These are phyloP conservation scores for Podila clonocystis DNA, from an alignment of 192 early-diverging fungal species.

Conservation along the genomic window DNA sequence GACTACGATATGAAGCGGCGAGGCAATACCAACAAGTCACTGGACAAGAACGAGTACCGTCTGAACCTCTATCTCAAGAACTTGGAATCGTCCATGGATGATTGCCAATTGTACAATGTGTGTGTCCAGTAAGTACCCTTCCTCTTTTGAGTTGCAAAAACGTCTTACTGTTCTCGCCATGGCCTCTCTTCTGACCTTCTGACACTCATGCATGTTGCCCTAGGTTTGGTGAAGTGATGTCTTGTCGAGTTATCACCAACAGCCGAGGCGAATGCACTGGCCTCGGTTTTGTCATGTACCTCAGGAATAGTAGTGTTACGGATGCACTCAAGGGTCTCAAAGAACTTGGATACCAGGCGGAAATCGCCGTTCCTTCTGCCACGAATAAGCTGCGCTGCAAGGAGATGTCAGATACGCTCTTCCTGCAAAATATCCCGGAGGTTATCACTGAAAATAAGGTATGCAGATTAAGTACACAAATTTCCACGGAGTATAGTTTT, in stretches of 20 bases:
- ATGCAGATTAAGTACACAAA: neutral
- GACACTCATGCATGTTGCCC: neutral
- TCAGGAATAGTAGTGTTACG: slow-evolving; percentile 26
- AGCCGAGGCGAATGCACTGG: slow-evolving; percentile 35
- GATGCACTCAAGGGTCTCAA: slow-evolving; percentile 25
- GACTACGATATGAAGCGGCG: slow-evolving; percentile 31
- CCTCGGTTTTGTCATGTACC: slow-evolving; percentile 47
- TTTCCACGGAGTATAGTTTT: neutral
- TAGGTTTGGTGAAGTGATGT: slow-evolving; percentile 49
- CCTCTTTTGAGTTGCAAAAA: neutral
- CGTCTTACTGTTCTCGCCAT: neutral
- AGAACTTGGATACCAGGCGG: slow-evolving; percentile 39
- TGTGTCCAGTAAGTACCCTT: slow-evolving; percentile 32
- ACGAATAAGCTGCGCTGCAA: slow-evolving; percentile 49
- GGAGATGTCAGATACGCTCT: slow-evolving; percentile 31
- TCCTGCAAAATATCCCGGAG: slow-evolving; percentile 43
- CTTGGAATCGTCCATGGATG: slow-evolving; percentile 43
- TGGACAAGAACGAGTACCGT: slow-evolving; percentile 41
- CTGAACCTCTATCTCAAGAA: slow-evolving; percentile 43
- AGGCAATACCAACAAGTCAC: slow-evolving; percentile 38
- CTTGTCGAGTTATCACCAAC: slow-evolving; percentile 41
- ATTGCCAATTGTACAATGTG: slow-evolving; percentile 36
- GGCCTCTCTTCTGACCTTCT: neutral
- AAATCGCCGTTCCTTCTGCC: slow-evolving; percentile 39
- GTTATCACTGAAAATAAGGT: slow-evolving; percentile 44